Base-by-base conservation (phyloP, 257 asterid species). In the Solanum microdontum region DNA sequence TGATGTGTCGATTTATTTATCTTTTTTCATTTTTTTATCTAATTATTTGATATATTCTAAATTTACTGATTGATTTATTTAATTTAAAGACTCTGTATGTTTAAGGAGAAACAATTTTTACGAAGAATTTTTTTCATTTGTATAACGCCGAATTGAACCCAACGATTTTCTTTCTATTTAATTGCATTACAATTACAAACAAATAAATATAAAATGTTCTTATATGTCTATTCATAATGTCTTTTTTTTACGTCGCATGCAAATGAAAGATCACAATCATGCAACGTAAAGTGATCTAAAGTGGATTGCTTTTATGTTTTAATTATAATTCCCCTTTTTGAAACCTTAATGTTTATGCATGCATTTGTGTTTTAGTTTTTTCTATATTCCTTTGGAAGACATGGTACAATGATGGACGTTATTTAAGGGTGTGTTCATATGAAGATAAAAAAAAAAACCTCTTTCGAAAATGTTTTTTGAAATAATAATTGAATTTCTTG, bases 201-300 rank as follows among this genome's bases (percentile, higher is more conserved):
- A 75, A 30, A 73, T 34, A 34, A 19, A 51, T 51, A 51, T 51
- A 51, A 19, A 73, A 24, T 89, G 88, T 89, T 82, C 87, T 77
- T 89, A 64, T 88, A 86, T 86, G 58, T 84, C 89, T 89, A 87
- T 86, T 88, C 43, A 84, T 86, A 24, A 51, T 66, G 21, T 85
- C n/a, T 84, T 68, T 68, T 51, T 17, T 64, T 58, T 24, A 89
- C 84, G 36, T 80, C 36, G 82, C 94, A 88, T 88, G 94, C 48
- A 88, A 90, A 73, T 89, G 90, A 89, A 23, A 66, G 87, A 86
- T 89, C 88, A 39, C 87, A 19, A 39, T 89, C 93, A 87, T 69
- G 48, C 6, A 82, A 77, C 51, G 87, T 40, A 92, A 91, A 92
- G 91, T 86, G 90, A 75, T 55, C 21, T 72, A 51, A 73, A 72